phyloP scores from a whole-genome alignment of 23 red algal genomes.

The Gracilaria domingensis region DNA sequence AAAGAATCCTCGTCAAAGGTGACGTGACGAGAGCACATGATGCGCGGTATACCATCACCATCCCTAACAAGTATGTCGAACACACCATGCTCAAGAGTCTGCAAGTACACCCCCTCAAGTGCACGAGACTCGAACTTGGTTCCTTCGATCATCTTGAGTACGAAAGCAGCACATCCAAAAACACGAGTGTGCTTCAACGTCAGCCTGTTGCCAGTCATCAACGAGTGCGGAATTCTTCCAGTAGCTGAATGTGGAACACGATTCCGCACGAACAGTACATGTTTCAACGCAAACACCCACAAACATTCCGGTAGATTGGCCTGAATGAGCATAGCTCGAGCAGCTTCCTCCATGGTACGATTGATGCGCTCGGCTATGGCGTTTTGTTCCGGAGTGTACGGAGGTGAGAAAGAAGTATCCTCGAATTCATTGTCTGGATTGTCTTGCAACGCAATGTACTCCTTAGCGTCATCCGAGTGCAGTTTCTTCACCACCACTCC shows the following conservation, averaged over 20 bases:
- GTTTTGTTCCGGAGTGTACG: slow-evolving; percentile 30
- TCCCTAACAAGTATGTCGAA: neutral
- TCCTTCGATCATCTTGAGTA: neutral
- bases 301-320: neutral
- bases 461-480: neutral
- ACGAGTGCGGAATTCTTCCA: neutral
- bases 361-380: slow-evolving; percentile 32
- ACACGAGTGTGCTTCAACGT: neutral
- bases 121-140: neutral
- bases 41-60: neutral
- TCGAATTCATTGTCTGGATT: neutral
- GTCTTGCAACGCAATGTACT: slow-evolving; percentile 7
- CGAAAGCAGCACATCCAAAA: neutral
- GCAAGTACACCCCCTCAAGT: neutral
- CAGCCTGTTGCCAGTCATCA: neutral
- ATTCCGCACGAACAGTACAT: neutral
- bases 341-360: slow-evolving; percentile 23
- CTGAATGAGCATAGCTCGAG: neutral
- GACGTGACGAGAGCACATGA: neutral
- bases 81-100: neutral
- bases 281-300: neutral
- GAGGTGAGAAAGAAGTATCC: slow-evolving; percentile 16
- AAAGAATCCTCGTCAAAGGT: neutral
- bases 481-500: neutral
- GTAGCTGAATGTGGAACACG: neutral